These are phyloP conservation scores for Exophiala lecanii-corni DNA, from an alignment of 2,329 filamentous ascomycete species.

Conservation along the genomic window DNA sequence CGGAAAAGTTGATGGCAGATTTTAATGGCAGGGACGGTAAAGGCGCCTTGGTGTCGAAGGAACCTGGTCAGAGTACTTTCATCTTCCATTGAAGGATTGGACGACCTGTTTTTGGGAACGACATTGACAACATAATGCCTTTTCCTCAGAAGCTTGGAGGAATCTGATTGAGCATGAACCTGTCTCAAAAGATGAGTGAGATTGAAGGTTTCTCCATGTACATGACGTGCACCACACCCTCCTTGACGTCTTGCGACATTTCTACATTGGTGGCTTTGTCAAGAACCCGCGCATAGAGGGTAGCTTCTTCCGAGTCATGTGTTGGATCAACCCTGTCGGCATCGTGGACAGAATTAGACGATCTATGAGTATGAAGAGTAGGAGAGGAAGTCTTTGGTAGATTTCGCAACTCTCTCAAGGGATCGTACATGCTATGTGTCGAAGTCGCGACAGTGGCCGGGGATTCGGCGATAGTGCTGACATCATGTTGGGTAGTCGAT, in stretches of 20 bases:
- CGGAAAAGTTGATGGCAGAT: conserved; percentile 23
- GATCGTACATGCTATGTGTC: conserved; percentile 15
- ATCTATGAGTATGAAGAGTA: background rate
- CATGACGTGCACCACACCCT: conserved; percentile 17
- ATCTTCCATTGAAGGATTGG: conserved; percentile 21
- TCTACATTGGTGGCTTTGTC: conserved; percentile 16
- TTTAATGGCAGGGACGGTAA: conserved; percentile 17
- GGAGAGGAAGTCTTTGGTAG: conserved; percentile 3
- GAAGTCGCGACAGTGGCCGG: conserved; percentile 7
- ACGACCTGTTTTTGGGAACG: conserved; percentile 17
- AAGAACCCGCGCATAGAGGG: conserved; percentile 17
- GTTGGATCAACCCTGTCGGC: conserved; percentile 9
- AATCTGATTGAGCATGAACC: conserved; percentile 17
- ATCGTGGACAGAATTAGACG: conserved; percentile 10
- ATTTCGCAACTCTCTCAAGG: conserved; percentile 11
- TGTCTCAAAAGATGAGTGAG: conserved; percentile 24
- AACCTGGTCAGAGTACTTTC: conserved; percentile 21
- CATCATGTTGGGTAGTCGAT: conserved; percentile 7
- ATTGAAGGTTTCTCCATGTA: conserved; percentile 22
- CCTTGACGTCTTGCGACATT: conserved; percentile 9
- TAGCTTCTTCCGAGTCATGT: conserved; percentile 14
- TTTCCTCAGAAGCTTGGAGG: conserved; percentile 9
- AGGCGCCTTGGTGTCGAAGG: conserved; percentile 20
- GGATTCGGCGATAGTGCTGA: conserved; percentile 4
- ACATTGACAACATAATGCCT: conserved; percentile 17